Conservation (phyloP, 2,329 filamentous ascomycete species). For the Epichloe sp. region DNA sequence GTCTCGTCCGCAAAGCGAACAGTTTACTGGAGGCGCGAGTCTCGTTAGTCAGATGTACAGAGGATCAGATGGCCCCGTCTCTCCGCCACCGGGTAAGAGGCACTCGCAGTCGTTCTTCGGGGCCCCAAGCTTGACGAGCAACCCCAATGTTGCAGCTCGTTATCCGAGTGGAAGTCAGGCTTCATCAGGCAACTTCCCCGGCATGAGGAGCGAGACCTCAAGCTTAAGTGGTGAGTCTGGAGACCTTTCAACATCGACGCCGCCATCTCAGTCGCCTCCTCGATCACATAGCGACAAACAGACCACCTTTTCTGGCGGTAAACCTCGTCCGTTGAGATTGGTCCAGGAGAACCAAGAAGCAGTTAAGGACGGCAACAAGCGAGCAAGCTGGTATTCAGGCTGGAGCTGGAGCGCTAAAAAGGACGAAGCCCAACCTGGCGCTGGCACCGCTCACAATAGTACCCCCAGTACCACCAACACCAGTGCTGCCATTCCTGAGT, state of each 20-base stretch:
- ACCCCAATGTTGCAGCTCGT: slow-evolving; percentile 36
- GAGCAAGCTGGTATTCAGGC: slow-evolving; percentile 50
- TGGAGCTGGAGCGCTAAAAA: slow-evolving; percentile 41
- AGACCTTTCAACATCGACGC: slow-evolving; percentile 29
- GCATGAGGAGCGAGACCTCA: slow-evolving; percentile 52
- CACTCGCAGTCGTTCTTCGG: slow-evolving; percentile 53
- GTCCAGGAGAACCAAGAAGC: slow-evolving; percentile 62
- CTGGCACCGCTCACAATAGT: slow-evolving; percentile 15
- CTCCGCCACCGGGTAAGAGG: slow-evolving; percentile 44
- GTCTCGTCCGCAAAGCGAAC: slow-evolving; percentile 47
- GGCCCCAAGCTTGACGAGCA: slow-evolving; percentile 33
- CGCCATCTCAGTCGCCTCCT: slow-evolving; percentile 41
- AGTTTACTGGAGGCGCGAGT: slow-evolving; percentile 49
- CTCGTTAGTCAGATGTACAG: slow-evolving; percentile 87
- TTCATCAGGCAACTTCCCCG: slow-evolving; percentile 53
- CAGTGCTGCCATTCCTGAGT: slow-evolving; percentile 25
- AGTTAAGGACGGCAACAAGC: slow-evolving; percentile 38
- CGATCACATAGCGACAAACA: slow-evolving; percentile 37
- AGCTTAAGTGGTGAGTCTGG: slow-evolving; percentile 57
- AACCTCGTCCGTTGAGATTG: slow-evolving; percentile 72
- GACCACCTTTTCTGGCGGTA: slow-evolving; percentile 49
- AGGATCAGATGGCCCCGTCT: slow-evolving; percentile 51
- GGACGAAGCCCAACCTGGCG: slow-evolving; percentile 24
- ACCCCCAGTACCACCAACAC: slow-evolving; percentile 16
- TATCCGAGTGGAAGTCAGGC: slow-evolving; percentile 36